A percentile compares a stretch with the other conserved stretches of the same genome.
Conservation (phyloP, 2,329 filamentous ascomycete species). For the Dactylellina leptospora region DNA sequence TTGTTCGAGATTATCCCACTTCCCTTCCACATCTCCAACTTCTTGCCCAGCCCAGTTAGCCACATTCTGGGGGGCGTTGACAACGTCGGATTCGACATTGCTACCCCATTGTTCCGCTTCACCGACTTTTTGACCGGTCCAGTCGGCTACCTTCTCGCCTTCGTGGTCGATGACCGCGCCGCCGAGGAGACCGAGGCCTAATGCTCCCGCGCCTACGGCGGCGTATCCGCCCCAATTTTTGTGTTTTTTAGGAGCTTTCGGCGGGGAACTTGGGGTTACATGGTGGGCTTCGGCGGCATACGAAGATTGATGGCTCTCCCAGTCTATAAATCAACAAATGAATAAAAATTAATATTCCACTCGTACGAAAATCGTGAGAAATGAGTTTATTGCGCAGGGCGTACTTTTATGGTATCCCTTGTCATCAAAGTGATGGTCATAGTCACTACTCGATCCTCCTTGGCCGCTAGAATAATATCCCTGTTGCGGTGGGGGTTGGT, state of each 20-base stretch:
- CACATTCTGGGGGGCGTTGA: constrained; percentile 17
- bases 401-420: constrained; percentile 40
- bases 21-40: constrained; percentile 18
- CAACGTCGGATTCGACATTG: constrained; percentile 22
- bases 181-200: constrained; percentile 40
- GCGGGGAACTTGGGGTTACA: background rate
- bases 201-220: constrained; percentile 27
- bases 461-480: constrained; percentile 3
- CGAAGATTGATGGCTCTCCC: constrained; percentile 3
- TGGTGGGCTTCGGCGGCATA: constrained; percentile 24
- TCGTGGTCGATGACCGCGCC: constrained; percentile 39
- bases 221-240: constrained; percentile 42
- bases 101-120: constrained; percentile 3
- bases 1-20: constrained; percentile 6
- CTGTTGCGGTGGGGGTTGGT: constrained; percentile 9
- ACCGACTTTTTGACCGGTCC: constrained; percentile 26
- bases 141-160: constrained; percentile 19
- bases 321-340: background rate
- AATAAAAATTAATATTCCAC: background rate
- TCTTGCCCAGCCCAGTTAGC: constrained; percentile 23
- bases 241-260: constrained; percentile 27
- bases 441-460: background rate
- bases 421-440: constrained; percentile 37
- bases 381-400: background rate
- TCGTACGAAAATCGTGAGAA: background rate